Percentiles rank a stretch among this genome's conserved stretches.
These are phyloP conservation scores for Phytophthora ohioensis DNA, from an alignment of 352 stramenopile species.

Conservation along the genomic window DNA sequence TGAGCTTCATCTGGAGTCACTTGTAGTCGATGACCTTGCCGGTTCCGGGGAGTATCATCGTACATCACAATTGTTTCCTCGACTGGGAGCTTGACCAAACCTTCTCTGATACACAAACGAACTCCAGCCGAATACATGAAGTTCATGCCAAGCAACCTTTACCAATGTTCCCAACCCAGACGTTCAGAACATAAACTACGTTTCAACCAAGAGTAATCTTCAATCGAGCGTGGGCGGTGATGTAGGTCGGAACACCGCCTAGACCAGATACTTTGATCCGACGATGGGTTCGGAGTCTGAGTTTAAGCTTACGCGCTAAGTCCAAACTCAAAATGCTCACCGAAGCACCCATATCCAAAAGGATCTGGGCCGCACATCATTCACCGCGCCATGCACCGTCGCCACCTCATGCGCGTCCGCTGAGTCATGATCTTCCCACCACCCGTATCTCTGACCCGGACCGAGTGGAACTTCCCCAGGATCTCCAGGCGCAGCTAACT, in stretches of 20 bases:
- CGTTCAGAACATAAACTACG: background rate
- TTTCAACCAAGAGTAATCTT: background rate
- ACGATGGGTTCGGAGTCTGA: background rate
- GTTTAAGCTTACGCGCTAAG: background rate
- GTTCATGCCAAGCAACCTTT: background rate
- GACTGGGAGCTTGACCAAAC: background rate
- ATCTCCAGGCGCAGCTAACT: background rate
- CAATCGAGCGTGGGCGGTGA: no score
- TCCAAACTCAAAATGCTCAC: background rate
- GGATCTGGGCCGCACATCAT: background rate
- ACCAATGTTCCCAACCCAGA: background rate
- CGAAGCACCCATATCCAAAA: background rate
- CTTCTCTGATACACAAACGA: background rate
- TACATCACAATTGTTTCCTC: background rate
- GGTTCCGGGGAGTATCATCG: background rate
- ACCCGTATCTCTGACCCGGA: background rate
- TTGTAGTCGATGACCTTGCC: no score
- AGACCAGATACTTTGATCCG: background rate
- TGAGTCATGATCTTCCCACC: background rate
- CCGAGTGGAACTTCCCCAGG: background rate
- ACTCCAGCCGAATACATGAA: constrained; percentile 1
- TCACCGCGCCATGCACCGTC: background rate
- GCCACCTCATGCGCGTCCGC: background rate
- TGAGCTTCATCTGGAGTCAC: no score
- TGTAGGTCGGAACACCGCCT: no score